A percentile compares a stretch with the other conserved stretches of the same genome.
These are phyloP conservation scores for Nymphaea colorata DNA, from an alignment of 164 flowering plant genomes.

Conservation along the genomic window DNA sequence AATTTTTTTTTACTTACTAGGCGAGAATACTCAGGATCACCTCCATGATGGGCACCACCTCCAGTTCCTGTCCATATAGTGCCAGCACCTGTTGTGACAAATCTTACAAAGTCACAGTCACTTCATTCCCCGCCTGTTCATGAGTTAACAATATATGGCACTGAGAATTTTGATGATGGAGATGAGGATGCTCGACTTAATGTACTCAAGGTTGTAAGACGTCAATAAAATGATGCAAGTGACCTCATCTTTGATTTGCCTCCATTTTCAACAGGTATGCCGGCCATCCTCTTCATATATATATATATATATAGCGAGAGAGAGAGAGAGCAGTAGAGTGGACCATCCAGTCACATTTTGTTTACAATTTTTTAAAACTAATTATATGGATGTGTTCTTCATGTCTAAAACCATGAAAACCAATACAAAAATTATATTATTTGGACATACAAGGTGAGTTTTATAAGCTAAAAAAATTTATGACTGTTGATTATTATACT, in stretches of 20 bases:
- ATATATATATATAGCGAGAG: no score
- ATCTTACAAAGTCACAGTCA: conserved; percentile 45
- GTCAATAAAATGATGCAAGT: conserved; percentile 56
- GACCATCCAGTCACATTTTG: no score
- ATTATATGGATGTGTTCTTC: no score
- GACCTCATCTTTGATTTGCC: conserved; percentile 67
- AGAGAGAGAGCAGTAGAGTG: no score
- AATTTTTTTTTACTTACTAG: conserved; percentile 80
- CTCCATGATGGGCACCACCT: conserved; percentile 80
- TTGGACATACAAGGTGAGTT: no score
- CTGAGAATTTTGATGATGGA: conserved; percentile 86
- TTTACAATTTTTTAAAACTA: no score
- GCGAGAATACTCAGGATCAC: conserved; percentile 75
- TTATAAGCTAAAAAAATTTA: no score
- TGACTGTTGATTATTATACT: no score
- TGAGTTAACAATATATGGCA: conserved; percentile 81
- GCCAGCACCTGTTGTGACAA: conserved; percentile 37
- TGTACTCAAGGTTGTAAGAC: conserved; percentile 46
- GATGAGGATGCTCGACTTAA: conserved; percentile 58
- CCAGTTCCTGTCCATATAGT: conserved; percentile 28
- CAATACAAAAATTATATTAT: no score
- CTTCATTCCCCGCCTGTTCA: conserved; percentile 47
- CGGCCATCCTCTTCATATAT: no score
- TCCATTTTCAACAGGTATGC: conserved; percentile 73
- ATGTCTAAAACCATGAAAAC: no score